Base-by-base conservation (phyloP, 768 basidiomycete genomes). In the Trametes cubensis region DNA sequence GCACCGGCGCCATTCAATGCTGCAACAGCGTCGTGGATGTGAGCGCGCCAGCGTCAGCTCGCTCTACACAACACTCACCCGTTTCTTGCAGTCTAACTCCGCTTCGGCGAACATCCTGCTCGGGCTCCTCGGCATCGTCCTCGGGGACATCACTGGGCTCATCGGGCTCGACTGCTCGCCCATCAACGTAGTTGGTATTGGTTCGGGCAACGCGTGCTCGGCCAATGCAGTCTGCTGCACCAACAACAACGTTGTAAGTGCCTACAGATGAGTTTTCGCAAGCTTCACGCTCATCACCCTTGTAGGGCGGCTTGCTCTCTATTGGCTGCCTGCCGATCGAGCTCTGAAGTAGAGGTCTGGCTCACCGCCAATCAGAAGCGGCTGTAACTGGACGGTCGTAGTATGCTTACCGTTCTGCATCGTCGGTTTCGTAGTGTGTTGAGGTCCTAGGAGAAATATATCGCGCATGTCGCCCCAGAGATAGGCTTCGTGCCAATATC, bases 151-250 rank as follows among this genome's bases (percentile, higher is more conserved):
- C 45, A 56, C 46, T 23, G 66, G 44, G 20, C 45, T 61, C 20
- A 17, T 67, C 46, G 66, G 62, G 1, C 50, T 67, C 17, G 34
- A 51, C 47, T 67, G 66, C 60, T 61, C 58, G 40, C 59, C 66
- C 21, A 56, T 67, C 42, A 59, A 42, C 46, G 63, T 61, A 21
- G 13, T 65, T 39, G 63, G 63, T n/a, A 51, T 65, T 28, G 63
- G 58, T 25, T 42, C 40, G 25, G 63, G 62, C 41, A 56, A 58
- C 23, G 30, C 51, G 2, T 67, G 66, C 63, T 54, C 38, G 11
- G 40, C 55, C 15, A 47, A 55, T 40, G 44, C 60, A 15, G 60
- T 64, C 25, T 67, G 66, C 66, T 67, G 66, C 60, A 11, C 21
- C 18, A 62, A 66, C 55, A 66, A 63, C 55, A 47, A 38, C 52